Base-by-base conservation (phyloP, 2,329 filamentous ascomycete genomes). In the Fonsecaea multimorphosa region DNA sequence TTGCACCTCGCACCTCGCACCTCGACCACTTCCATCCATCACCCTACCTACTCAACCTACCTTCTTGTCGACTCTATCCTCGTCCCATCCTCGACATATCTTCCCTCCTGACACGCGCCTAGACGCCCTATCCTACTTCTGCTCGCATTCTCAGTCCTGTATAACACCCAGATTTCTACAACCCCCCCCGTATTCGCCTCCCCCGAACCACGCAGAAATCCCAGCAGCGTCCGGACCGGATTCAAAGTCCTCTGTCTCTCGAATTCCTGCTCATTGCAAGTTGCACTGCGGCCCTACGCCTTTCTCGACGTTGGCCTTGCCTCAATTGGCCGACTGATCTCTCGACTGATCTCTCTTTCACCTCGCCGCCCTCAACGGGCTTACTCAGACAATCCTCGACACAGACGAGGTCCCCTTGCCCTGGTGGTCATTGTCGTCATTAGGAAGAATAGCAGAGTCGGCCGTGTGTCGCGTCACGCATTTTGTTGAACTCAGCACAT, bases 131-230 rank as follows among this genome's bases (percentile, higher is more conserved):
- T 68, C 46, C 61, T 59, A 61, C 67, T 66, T 65, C 53, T 64
- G 54, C 57, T 59, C 60, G 67, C 67, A 68, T 68, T 51, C 58
- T 68, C 67, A 66, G 40, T 61, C 64, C 67, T 68, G 67, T 68
- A 68, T 68, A 68, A 63, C 64, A 58, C 61, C 66, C 38, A 38
- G 62, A 54, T 52, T 32, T 52, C 49, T 38, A 38, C 34, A 14
- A 31, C 38, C 7, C 52, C 38, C 38, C 58, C 56, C 64, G 44
- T 67, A 65, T 64, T 62, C 61, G 62, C 58, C 58, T 54, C 53
- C 32, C 49, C 46, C 52, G 27, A 32, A 52, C 34, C 12, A 51
- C 63, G 56, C 32, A 22, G 32, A 58, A 67, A 59, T 60, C 40
- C 59, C 65, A 27, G n/a, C 52, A 52, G 24, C 65, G 24, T 58